Percentiles rank a stretch among this genome's conserved stretches.
These are phyloP conservation scores for Pyrus communis DNA, from an alignment of 306 rosid genomes.

Conservation along the genomic window DNA sequence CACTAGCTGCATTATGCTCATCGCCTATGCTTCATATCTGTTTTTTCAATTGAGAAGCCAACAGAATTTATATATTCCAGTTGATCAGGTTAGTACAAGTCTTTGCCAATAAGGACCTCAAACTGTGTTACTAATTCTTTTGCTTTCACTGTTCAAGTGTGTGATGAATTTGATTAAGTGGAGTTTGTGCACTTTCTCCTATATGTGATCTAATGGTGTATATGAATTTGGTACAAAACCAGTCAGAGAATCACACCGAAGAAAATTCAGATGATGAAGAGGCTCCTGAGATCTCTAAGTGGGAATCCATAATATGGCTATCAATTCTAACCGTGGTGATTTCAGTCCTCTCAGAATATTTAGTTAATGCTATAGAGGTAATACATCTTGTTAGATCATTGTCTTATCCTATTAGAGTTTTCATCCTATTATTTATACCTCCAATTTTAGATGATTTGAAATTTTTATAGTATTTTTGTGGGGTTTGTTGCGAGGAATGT, in stretches of 20 bases:
- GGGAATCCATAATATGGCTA: conserved; percentile 81
- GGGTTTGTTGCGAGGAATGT: not conserved
- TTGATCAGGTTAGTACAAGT: conserved; percentile 34
- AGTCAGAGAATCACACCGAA: conserved; percentile 39
- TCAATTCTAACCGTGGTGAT: conserved; percentile 61
- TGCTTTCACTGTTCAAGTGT: not conserved
- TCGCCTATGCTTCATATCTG: conserved; percentile 51
- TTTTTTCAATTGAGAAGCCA: conserved; percentile 47
- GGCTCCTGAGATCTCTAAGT: conserved; percentile 59
- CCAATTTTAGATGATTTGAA: not conserved
- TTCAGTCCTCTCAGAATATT: conserved; percentile 67
- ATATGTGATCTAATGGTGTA: not conserved
- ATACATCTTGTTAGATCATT: not conserved
- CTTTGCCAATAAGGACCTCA: not conserved
- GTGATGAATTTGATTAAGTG: not conserved
- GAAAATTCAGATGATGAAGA: conserved; percentile 36
- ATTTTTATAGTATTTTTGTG: no score
- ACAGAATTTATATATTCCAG: conserved; percentile 24
- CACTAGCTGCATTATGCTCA: conserved; percentile 65
- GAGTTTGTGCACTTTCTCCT: not conserved
- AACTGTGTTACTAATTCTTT: not conserved
- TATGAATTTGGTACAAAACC: conserved; percentile 18
- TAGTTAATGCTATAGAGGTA: conserved; percentile 76
- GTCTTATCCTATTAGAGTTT: not conserved
- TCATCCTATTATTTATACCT: not conserved